These are phyloP conservation scores for Botryotinia narcissicola DNA, from an alignment of 2,329 filamentous ascomycete genomes.

Conservation along the genomic window DNA sequence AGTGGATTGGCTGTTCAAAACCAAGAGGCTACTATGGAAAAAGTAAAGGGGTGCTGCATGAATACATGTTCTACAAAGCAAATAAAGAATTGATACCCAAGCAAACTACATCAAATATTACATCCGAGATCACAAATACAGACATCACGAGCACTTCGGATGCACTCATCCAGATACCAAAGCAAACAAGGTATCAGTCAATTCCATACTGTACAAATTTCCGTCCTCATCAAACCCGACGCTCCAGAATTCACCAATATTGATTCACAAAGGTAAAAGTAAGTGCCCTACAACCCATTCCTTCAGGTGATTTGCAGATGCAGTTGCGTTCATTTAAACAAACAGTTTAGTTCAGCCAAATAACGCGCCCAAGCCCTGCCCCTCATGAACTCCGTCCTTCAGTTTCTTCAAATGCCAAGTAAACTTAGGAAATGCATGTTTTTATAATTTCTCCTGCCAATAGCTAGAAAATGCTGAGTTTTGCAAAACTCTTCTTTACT, in stretches of 20 bases:
- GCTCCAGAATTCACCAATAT: slow-evolving; percentile 2
- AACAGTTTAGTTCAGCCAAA: not conserved
- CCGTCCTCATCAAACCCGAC: not conserved
- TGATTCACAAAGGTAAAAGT: not conserved
- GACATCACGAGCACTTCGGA: not conserved
- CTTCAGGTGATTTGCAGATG: not conserved
- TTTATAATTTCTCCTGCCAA: not conserved
- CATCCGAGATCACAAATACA: not conserved
- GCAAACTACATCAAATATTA: not conserved
- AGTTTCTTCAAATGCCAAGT: not conserved
- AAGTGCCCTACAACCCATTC: not conserved
- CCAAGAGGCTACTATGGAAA: not conserved
- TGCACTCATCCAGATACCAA: not conserved
- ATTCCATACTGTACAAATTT: slow-evolving; percentile 8
- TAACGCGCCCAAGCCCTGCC: slow-evolving; percentile 5
- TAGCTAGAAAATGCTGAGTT: not conserved
- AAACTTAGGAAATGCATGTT: slow-evolving; percentile 9
- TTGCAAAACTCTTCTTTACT: slow-evolving; percentile 15
- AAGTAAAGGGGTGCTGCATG: not conserved
- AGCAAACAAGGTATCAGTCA: not conserved
- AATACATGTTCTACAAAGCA: not conserved
- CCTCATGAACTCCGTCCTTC: not conserved
- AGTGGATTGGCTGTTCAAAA: not conserved
- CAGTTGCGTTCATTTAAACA: not conserved
- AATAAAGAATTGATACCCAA: slow-evolving; percentile 13